Evolutionary conservation across 2,329 filamentous ascomycete species (phyloP), one percentile per base, ranked within the genome.

Genomic region (Oidium heveae): DNA sequence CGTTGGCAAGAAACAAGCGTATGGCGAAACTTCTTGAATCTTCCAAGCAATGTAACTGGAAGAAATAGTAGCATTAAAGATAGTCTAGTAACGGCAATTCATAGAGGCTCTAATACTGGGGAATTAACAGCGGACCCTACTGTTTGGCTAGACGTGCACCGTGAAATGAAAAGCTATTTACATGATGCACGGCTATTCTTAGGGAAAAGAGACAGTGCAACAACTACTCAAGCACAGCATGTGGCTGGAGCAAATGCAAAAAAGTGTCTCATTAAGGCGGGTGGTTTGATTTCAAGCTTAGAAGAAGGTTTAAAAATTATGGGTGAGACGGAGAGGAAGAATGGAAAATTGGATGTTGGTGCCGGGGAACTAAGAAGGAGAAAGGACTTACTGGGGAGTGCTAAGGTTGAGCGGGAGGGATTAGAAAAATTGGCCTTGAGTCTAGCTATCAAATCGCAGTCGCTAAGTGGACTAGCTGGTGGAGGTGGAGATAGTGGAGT

Each of bases 181-280:
- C 80, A 84, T 62, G 76, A 82, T 58, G 80, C 80, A 9, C 67
- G 81, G 18, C 69, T 78, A 57, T 75, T 74, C 64, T 68, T 86
- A n/a, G 80, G 82, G 41, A 71, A 75, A 59, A 70, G 84, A 51
- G 85, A 91, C 62, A 74, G 73, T 18, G 77, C 79, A 1, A 68
- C 65, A 3, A 71, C 68, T 7, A 69, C 71, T 2, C 69, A 72
- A 24, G 68, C 68, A 10, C 74, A 78, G 60, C 72, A 76, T 47
- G 80, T 86, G 63, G 80, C 82, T 0, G 78, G 79, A 0, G 77
- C 81, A 0, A 79, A 79, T n/a, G 84, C 85, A 15, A 88, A 87
- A 70, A 77, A 75, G 59, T 78, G 76, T 39, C 71, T 91, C 10
- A 73, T 88, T 33, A 78, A 80, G 60, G 81, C 81, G 0, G 79